Evolutionary conservation across 768 basidiomycete species (phyloP), one percentile per base, ranked within the genome.

Genomic region (Leccinellum albellum): DNA sequence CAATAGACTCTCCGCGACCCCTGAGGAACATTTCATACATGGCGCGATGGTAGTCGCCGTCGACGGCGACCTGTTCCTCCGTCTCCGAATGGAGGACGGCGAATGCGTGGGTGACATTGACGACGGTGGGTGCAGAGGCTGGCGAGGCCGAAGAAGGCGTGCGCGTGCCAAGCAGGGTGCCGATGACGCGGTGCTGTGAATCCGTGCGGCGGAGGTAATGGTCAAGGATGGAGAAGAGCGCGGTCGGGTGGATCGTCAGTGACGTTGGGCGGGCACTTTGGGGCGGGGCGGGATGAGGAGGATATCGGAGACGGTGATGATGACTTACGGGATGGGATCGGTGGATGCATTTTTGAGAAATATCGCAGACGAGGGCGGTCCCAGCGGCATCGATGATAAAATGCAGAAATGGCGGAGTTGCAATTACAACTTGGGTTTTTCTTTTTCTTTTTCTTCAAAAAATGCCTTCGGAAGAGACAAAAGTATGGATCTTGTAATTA

Each of bases 391-490:
- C 55, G 56, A 40, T 35, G 8, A 9, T 24, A 28, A 17, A 15
- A 26, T 10, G 6, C n/a, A 28, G 10, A 31, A 13, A n/a, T 26
- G 32, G 68, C 71, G 72, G 71, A 72, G 71, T 73, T 73, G 56
- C 49, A 74, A 72, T 61, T 29, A 1, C 21, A 26, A 8, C 37
- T 64, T 59, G 32, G 24, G n/a, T n/a, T 67, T 58, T 59, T 51
- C 15, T 21, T 35, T 49, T n/a, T 37, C n/a, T n/a, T 45, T 24
- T 45, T 49, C 21, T 14, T 21, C 24, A 66, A 50, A 64, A 51
- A 64, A 93, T 93, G 91, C 89, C 89, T 66, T 93, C 90, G 54
- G 92, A 94, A 77, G 92, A 94, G 70, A 91, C 90, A 74, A 93
- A 89, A 76, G 92, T 94, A 37, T 21, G 76, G 61, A 50, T 31